Percentiles rank a stretch among this genome's conserved stretches.
phyloP scores from a whole-genome alignment of 495 filamentous ascomycete genomes.

The Articulospora tetracladia region DNA sequence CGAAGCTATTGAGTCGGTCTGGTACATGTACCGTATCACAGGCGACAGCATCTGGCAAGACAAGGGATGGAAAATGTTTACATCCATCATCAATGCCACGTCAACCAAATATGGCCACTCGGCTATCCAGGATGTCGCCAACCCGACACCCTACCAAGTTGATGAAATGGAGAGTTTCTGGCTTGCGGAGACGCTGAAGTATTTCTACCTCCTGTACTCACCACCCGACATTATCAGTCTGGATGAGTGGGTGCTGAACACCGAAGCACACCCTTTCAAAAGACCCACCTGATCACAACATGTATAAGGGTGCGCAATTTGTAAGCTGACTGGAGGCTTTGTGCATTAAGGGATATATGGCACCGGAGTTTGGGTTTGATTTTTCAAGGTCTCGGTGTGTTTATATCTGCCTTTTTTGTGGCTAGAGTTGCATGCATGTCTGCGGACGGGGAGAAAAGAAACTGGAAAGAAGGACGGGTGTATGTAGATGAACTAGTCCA shows the following conservation, averaged over 20 bases:
- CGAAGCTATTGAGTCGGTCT: constrained; percentile 92
- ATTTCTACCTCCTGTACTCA: constrained; percentile 75
- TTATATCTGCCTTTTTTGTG: too few species aligned
- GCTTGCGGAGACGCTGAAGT: constrained; percentile 75
- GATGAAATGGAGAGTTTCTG: constrained; percentile 58
- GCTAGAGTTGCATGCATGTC: too few species aligned
- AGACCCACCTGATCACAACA: constrained; percentile 31
- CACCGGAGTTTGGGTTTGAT: too few species aligned
- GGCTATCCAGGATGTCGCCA: constrained; percentile 72
- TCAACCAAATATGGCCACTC: constrained; percentile 63
- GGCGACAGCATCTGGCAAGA: constrained; percentile 77
- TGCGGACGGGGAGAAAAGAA: too few species aligned
- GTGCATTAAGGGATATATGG: too few species aligned
- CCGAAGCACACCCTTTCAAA: constrained; percentile 55
- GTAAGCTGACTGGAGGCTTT: too few species aligned
- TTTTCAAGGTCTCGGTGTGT: too few species aligned
- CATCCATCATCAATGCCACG: constrained; percentile 65
- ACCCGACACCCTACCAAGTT: constrained; percentile 12
- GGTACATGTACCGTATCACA: constrained; percentile 92
- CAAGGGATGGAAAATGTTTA: constrained; percentile 89
- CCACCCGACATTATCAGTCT: constrained; percentile 70
- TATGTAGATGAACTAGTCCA: too few species aligned
- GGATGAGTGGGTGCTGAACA: constrained; percentile 81
- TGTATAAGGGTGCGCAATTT: too few species aligned
- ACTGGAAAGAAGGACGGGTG: too few species aligned